Conservation (phyloP, 352 stramenopile species). For the Pythium inflatum region DNA sequence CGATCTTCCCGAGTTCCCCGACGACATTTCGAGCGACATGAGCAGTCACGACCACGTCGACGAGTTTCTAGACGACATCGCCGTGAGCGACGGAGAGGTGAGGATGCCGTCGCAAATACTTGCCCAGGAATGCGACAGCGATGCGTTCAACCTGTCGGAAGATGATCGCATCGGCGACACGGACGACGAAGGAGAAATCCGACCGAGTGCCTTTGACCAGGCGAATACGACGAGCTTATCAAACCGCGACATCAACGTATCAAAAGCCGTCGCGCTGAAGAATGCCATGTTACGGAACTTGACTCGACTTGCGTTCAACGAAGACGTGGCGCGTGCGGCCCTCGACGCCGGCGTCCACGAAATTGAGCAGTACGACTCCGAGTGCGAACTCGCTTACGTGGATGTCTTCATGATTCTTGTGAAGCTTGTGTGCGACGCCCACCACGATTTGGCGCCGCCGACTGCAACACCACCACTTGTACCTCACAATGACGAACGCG, state of each 20-base stretch:
- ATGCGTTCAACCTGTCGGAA: slow-evolving; percentile 11
- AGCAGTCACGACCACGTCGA: slow-evolving; percentile 18
- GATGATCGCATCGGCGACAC: slow-evolving; percentile 15
- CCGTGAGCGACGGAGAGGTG: slow-evolving; percentile 25
- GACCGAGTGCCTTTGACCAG: slow-evolving; percentile 2
- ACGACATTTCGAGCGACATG: slow-evolving; percentile 28
- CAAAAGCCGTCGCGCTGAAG: slow-evolving; percentile 63
- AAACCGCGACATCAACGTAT: slow-evolving; percentile 62
- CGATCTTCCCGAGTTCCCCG: slow-evolving; percentile 25
- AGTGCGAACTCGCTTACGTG: slow-evolving; percentile 80
- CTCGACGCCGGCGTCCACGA: slow-evolving; percentile 66
- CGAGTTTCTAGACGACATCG: slow-evolving; percentile 14
- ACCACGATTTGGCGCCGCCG: slow-evolving; percentile 29
- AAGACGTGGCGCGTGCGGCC: slow-evolving; percentile 45
- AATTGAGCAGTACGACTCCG: slow-evolving; percentile 68
- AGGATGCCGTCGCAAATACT: neutral
- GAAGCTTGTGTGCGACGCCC: slow-evolving; percentile 77
- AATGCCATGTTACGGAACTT: slow-evolving; percentile 61
- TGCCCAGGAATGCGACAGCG: neutral
- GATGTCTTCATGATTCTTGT: slow-evolving; percentile 81
- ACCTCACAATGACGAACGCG: neutral
- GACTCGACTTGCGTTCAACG: slow-evolving; percentile 50
- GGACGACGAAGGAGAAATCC: neutral
- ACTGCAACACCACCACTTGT: neutral
- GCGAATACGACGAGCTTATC: slow-evolving; percentile 32